Conservation (phyloP, 768 basidiomycete species). For the Collybia sordida region DNA sequence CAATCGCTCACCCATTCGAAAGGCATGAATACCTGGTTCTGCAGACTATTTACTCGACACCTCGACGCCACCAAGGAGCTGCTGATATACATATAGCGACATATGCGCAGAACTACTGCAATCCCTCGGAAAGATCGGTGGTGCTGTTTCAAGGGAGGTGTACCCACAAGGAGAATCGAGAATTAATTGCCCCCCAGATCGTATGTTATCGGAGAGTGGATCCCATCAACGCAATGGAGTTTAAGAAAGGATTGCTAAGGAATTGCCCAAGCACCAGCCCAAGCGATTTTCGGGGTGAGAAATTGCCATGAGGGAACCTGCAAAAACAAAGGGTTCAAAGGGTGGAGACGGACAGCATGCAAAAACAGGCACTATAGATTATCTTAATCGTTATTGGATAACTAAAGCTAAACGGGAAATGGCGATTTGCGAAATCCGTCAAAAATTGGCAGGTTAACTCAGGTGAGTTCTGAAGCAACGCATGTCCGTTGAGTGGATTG, state of each 20-base stretch:
- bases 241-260: background rate
- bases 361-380: slow-evolving; percentile 5
- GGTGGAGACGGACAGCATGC: slow-evolving; percentile 1
- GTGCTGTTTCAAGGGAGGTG: too few relatives aligned
- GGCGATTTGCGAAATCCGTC: slow-evolving; percentile 11
- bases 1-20: too few relatives aligned
- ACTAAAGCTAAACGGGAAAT: slow-evolving; percentile 17
- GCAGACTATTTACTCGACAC: too few relatives aligned
- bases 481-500: background rate
- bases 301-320: slow-evolving; percentile 2
- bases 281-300: slow-evolving; percentile 2
- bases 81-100: too few relatives aligned
- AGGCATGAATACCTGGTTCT: too few relatives aligned
- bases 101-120: too few relatives aligned
- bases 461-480: too few relatives aligned
- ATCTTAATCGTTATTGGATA: slow-evolving; percentile 8
- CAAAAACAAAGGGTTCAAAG: background rate
- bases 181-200: too few relatives aligned
- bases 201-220: too few relatives aligned
- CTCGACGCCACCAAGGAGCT: too few relatives aligned
- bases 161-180: too few relatives aligned
- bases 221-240: background rate
- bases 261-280: background rate
- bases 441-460: background rate
- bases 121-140: too few relatives aligned